Evolutionary conservation across 148 eudicot genomes (phyloP).

Genomic region (Suaeda aralocaspica): DNA sequence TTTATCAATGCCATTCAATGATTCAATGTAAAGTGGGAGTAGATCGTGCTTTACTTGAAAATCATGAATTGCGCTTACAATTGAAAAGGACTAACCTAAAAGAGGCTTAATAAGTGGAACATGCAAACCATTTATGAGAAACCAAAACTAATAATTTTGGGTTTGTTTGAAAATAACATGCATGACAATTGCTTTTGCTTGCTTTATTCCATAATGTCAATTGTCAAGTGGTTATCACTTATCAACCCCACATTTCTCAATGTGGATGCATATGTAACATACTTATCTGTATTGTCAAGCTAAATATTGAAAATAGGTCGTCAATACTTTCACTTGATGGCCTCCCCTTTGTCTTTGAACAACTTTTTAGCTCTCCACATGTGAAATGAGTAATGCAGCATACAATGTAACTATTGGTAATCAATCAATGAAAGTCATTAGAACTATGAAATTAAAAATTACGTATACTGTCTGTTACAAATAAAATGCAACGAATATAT

Average conservation of each 20-base stretch:
- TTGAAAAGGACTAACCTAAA: neutral
- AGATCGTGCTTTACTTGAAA: neutral
- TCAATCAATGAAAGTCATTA: too few species aligned
- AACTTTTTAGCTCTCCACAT: neutral
- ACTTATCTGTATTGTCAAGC: neutral
- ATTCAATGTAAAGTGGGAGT: neutral
- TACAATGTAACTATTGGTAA: neutral
- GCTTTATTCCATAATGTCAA: neutral
- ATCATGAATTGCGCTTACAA: neutral
- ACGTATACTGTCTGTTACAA: too few species aligned
- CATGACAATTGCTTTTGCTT: conserved; percentile 5
- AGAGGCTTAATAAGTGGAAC: neutral
- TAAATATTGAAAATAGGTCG: neutral
- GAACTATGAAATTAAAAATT: too few species aligned
- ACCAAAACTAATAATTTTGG: neutral
- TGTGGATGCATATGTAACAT: neutral
- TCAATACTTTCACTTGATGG: neutral
- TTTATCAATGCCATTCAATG: too few species aligned
- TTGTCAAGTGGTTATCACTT: neutral
- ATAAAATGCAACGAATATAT: too few species aligned
- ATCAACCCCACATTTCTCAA: conserved; percentile 1
- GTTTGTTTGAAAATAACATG: conserved; percentile 14
- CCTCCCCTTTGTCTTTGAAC: neutral
- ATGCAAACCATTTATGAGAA: neutral
- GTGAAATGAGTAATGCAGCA: neutral